A percentile compares a stretch with the other conserved stretches of the same genome.
Evolutionary conservation across 2,329 filamentous ascomycete genomes (phyloP).

Genomic region (Paraphaeosphaeria sporulosa): DNA sequence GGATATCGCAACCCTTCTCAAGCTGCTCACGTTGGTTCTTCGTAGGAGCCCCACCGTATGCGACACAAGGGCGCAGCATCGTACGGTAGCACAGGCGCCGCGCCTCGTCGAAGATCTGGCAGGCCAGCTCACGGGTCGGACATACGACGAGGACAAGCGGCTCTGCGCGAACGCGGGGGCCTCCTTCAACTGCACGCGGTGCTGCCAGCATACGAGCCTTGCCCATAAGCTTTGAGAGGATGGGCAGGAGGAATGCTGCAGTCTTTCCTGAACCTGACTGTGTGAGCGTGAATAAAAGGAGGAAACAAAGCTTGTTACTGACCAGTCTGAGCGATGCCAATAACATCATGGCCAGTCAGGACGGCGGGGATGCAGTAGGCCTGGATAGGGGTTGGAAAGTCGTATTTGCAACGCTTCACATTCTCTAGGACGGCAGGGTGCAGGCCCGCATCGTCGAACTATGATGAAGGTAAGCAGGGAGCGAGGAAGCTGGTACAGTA

Average conservation of each 20-base stretch:
- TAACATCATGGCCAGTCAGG: conserved; percentile 77
- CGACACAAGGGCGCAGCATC: conserved; percentile 89
- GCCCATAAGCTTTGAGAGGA: conserved; percentile 91
- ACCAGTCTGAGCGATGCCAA: conserved; percentile 94
- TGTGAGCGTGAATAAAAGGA: conserved; percentile 13
- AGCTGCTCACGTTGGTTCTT: conserved; percentile 75
- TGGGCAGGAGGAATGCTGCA: conserved; percentile 87
- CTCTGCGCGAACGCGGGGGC: conserved; percentile 75
- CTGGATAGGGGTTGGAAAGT: conserved; percentile 83
- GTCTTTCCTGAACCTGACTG: conserved; percentile 92
- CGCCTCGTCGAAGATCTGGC: conserved; percentile 94
- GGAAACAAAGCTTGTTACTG: conserved; percentile 43
- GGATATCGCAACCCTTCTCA: conserved; percentile 83
- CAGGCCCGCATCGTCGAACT: conserved; percentile 79
- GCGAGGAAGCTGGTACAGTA: not conserved
- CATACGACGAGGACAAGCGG: conserved; percentile 86
- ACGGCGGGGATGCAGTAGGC: conserved; percentile 84
- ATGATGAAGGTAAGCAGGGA: conserved; percentile 29
- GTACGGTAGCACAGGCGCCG: conserved; percentile 93
- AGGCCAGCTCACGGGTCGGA: conserved; percentile 87
- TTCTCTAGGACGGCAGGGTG: conserved; percentile 87
- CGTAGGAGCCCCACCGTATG: conserved; percentile 84
- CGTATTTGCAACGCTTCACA: conserved; percentile 74
- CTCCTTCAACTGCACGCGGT: conserved; percentile 71
- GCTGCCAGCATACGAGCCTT: conserved; percentile 90